A percentile compares a stretch with the other conserved stretches of the same genome.
Evolutionary conservation across 2,329 filamentous ascomycete genomes (phyloP).

Genomic region (Corynespora cassiicola): DNA sequence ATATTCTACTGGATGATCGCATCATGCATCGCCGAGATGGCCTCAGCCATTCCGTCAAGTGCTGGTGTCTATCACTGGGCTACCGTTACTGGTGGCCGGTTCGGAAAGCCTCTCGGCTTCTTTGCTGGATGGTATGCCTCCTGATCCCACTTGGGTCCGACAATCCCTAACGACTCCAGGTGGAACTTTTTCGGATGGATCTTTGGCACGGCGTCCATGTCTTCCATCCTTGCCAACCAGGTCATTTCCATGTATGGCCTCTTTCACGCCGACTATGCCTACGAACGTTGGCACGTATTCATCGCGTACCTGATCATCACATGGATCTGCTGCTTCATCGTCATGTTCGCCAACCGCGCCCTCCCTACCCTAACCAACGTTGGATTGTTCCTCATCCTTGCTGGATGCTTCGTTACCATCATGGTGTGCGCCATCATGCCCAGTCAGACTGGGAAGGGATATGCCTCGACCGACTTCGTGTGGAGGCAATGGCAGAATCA

Average conservation of each 20-base stretch:
- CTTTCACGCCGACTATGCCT: conserved; percentile 54
- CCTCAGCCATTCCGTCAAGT: conserved; percentile 51
- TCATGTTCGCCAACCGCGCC: conserved; percentile 62
- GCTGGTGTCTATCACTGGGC: conserved; percentile 62
- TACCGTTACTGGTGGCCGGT: conserved; percentile 56
- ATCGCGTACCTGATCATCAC: conserved; percentile 56
- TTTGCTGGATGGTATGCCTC: conserved; percentile 55
- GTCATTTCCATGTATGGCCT: conserved; percentile 57
- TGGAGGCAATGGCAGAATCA: conserved; percentile 56
- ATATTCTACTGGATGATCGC: conserved; percentile 60
- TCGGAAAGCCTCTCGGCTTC: conserved; percentile 55
- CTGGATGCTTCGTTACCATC: conserved; percentile 62
- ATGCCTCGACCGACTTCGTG: conserved; percentile 50
- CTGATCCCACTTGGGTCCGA: conserved; percentile 7
- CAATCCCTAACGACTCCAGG: conserved; percentile 32
- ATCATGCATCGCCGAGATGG: conserved; percentile 59
- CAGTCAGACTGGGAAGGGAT: conserved; percentile 48
- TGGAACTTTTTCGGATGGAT: conserved; percentile 61
- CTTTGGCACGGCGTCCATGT: conserved; percentile 52
- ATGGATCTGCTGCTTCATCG: conserved; percentile 53
- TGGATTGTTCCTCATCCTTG: conserved; percentile 60
- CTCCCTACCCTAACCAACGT: conserved; percentile 62
- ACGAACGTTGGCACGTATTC: conserved; percentile 60
- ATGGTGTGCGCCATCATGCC: conserved; percentile 64
- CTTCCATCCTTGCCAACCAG: conserved; percentile 53